Conservation (phyloP, 73 alveolate species). For the Tetrahymena elliotti region DNA sequence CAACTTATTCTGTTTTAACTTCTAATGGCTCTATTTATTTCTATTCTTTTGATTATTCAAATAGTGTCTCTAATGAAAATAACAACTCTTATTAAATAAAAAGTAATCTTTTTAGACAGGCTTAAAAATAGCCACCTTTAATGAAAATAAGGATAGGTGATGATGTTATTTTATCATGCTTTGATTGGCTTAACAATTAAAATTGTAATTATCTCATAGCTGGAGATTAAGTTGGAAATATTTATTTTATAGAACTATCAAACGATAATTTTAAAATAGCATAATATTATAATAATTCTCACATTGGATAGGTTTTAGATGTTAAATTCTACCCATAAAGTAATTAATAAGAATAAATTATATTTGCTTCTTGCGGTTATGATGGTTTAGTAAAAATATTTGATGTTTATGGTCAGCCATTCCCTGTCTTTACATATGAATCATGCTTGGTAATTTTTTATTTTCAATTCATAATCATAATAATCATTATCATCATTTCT, state of each 20-base stretch:
- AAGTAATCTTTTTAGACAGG: not conserved
- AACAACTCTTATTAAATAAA: not conserved
- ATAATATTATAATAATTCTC: not conserved
- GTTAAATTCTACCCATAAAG: not conserved
- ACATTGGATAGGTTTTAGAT: not conserved
- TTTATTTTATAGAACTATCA: not conserved
- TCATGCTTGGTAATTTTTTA: not conserved
- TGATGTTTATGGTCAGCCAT: not conserved
- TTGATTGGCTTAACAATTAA: not conserved
- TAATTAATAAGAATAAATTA: not conserved
- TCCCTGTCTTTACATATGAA: not conserved
- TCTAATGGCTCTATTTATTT: not conserved
- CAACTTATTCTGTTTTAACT: not conserved
- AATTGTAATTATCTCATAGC: not conserved
- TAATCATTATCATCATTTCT: too few relatives aligned
- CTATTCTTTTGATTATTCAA: not conserved
- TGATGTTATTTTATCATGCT: not conserved
- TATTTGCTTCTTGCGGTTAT: not conserved
- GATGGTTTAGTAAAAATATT: not conserved
- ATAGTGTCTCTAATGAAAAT: not conserved
- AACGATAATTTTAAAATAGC: not conserved
- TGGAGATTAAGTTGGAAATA: not conserved
- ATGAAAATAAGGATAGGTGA: not conserved
- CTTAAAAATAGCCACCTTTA: not conserved
- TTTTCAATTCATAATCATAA: not conserved